Conservation (phyloP, 2,329 filamentous ascomycete genomes). For the Aspergillus felis region DNA sequence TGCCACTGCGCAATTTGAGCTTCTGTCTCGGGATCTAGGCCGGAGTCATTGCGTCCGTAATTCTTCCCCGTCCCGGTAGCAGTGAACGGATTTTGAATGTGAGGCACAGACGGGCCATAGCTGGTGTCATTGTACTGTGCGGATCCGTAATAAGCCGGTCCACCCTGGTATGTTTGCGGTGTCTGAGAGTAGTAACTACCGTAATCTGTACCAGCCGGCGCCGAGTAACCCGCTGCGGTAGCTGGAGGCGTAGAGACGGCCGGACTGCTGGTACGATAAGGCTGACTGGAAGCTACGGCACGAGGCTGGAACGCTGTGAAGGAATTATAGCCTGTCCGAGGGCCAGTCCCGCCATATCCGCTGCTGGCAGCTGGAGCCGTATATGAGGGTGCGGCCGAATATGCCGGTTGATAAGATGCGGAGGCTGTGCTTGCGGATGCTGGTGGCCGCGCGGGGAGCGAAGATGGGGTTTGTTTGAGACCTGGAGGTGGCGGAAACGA, state of each 20-base stretch:
- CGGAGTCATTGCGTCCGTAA: constrained; percentile 35
- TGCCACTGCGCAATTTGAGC: constrained; percentile 95
- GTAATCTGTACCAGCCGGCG: constrained; percentile 38
- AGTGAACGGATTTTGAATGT: constrained; percentile 79
- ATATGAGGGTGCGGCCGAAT: constrained; percentile 41
- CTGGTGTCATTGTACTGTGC: constrained; percentile 45
- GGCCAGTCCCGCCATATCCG: constrained; percentile 32
- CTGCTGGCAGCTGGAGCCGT: constrained; percentile 19
- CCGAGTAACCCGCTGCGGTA: constrained; percentile 30
- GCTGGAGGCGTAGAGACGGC: constrained; percentile 35
- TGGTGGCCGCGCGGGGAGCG: constrained; percentile 75
- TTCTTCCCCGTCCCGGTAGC: constrained; percentile 48
- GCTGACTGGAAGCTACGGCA: constrained; percentile 48
- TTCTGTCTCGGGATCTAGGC: constrained; percentile 72
- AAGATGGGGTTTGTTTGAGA: constrained; percentile 52
- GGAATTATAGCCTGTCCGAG: constrained; percentile 35
- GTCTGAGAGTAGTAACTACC: constrained; percentile 41
- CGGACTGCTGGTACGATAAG: constrained; percentile 36
- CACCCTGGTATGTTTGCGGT: constrained; percentile 31
- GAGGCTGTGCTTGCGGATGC: constrained; percentile 47
- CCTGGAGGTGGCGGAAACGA: constrained; percentile 84
- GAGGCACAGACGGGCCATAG: constrained; percentile 55
- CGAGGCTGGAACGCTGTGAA: constrained; percentile 59
- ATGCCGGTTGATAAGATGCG: constrained; percentile 50
- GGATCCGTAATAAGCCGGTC: constrained; percentile 45